phyloP scores from a whole-genome alignment of 441 rosid genomes.

The Omphalea diandra region DNA sequence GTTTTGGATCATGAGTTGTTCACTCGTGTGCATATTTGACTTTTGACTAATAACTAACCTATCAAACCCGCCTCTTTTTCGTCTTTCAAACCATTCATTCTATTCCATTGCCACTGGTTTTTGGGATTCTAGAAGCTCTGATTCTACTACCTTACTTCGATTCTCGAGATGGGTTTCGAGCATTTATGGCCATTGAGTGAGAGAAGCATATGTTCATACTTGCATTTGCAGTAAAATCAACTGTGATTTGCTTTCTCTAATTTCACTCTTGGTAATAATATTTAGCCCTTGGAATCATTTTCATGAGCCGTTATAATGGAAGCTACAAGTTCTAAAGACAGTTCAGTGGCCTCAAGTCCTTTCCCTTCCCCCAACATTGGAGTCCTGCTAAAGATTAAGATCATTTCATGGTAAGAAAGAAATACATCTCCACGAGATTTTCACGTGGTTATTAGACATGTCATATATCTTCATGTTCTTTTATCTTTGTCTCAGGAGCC shows the following conservation, averaged over 20 bases:
- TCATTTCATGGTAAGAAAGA: constrained; percentile 57
- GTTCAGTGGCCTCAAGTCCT: constrained; percentile 59
- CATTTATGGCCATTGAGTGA: constrained; percentile 28
- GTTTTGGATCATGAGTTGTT: constrained; percentile 39
- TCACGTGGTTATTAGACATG: no score
- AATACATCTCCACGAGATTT: neutral
- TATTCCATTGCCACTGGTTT: constrained; percentile 25
- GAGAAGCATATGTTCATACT: constrained; percentile 25
- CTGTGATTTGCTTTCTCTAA: neutral
- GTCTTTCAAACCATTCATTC: constrained; percentile 15
- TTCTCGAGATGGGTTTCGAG: constrained; percentile 33
- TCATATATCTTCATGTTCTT: no score
- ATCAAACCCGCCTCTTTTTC: constrained; percentile 24
- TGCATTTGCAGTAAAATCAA: constrained; percentile 22
- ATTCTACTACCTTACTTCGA: constrained; percentile 9
- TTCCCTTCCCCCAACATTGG: constrained; percentile 59
- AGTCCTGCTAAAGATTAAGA: constrained; percentile 65
- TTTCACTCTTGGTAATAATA: neutral
- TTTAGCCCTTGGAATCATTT: neutral
- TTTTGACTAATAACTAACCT: constrained; percentile 38
- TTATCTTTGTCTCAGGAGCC: constrained; percentile 65
- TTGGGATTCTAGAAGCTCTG: constrained; percentile 29
- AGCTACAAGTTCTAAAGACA: constrained; percentile 47
- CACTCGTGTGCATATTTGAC: constrained; percentile 64
- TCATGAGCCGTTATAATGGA: constrained; percentile 40